Evolutionary conservation across 352 stramenopile genomes (phyloP).

Genomic region (Blastocystis sp.): DNA sequence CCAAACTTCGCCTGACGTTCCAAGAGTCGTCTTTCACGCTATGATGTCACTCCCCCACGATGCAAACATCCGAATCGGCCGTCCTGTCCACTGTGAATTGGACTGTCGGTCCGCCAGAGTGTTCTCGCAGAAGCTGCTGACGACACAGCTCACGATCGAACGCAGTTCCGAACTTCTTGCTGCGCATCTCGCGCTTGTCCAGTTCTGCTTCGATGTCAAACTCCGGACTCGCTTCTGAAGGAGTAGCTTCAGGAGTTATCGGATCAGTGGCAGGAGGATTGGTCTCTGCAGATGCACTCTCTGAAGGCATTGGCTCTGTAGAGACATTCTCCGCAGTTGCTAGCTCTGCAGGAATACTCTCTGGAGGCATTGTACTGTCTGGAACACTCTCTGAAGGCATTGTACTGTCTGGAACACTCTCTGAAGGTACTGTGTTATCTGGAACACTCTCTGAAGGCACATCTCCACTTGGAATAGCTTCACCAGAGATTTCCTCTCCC

Average conservation of each 20-base stretch:
- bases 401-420: not conserved
- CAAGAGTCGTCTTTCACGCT: not conserved
- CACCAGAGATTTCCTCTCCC: not conserved
- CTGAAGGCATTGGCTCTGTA: not conserved
- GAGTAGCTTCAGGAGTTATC: not conserved
- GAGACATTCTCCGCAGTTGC: not conserved
- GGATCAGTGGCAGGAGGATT: not conserved
- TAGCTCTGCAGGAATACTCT: not conserved
- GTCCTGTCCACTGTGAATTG: not conserved
- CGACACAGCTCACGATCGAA: constrained; percentile 22
- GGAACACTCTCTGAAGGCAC: not conserved
- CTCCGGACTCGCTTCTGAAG: not conserved
- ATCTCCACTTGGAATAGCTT: not conserved
- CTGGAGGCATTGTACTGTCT: not conserved
- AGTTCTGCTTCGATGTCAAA: constrained; percentile 32
- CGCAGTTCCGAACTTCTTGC: not conserved
- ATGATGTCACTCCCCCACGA: not conserved
- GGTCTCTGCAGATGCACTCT: not conserved
- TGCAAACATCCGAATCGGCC: not conserved
- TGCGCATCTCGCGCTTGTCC: not conserved
- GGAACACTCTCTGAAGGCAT: not conserved
- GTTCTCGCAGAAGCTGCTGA: not conserved
- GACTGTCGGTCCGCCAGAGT: not conserved
- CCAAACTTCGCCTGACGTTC: not conserved
- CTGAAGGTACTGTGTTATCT: not conserved